Conservation (phyloP, 805 yeast genomes). For the Wickerhamiella vanderwaltii region DNA sequence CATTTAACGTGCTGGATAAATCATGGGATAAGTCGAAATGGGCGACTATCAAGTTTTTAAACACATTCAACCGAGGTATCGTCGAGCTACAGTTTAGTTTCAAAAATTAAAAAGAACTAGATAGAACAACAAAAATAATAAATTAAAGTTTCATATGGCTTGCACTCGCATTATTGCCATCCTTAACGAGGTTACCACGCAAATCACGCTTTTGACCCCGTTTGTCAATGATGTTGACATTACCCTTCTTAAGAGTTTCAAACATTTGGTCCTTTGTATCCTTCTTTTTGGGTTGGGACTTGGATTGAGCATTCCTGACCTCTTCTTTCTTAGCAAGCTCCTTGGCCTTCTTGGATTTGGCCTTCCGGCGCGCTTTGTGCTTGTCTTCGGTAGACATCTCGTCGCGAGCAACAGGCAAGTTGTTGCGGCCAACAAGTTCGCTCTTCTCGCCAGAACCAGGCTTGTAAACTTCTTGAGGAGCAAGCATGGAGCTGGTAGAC, state of each 20-base stretch:
- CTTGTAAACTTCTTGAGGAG: slow-evolving; percentile 88
- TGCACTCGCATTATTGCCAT: slow-evolving; percentile 23
- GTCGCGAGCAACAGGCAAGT: slow-evolving; percentile 66
- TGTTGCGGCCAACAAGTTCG: slow-evolving; percentile 54
- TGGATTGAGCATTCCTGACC: slow-evolving; percentile 36
- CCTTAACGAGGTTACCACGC: slow-evolving; percentile 50
- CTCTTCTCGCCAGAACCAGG: slow-evolving; percentile 33
- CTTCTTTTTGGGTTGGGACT: slow-evolving; percentile 30
- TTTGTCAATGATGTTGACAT: slow-evolving; percentile 64
- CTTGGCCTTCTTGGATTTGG: slow-evolving; percentile 67
- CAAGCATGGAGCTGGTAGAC: slow-evolving; percentile 61
- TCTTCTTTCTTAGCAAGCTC: slow-evolving; percentile 24
- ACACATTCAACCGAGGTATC: slow-evolving; percentile 28
- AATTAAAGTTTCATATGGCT: slow-evolving; percentile 26
- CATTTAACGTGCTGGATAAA: slow-evolving; percentile 27
- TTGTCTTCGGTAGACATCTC: slow-evolving; percentile 78
- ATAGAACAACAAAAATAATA: slow-evolving; percentile 8
- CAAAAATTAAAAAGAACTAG: slow-evolving; percentile 21
- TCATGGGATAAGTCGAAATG: slow-evolving; percentile 28
- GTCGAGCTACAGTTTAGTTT: slow-evolving; percentile 29
- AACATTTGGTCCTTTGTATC: slow-evolving; percentile 32
- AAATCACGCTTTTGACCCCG: slow-evolving; percentile 66
- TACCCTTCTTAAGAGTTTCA: slow-evolving; percentile 62
- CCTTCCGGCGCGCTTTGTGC: slow-evolving; percentile 74
- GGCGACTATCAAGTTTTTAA: slow-evolving; percentile 22